phyloP scores from a whole-genome alignment of 352 stramenopile genomes.

The Globisporangium mamillatum region DNA sequence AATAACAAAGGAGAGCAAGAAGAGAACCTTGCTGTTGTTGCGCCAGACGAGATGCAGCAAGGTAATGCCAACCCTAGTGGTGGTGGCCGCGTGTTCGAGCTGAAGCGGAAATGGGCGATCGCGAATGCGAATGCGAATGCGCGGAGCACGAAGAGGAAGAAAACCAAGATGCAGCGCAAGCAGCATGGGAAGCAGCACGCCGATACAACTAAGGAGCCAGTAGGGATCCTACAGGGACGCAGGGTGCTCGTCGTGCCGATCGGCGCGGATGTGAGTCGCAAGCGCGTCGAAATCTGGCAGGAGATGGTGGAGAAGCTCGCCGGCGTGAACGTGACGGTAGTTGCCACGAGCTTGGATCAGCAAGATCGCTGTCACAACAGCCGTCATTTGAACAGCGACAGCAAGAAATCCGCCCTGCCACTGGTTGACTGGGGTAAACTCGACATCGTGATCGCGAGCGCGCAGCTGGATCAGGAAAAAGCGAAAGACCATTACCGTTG shows the following conservation, averaged over 20 bases:
- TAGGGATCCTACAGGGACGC: constrained; percentile 30
- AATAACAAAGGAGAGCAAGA: background rate
- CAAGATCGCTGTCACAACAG: constrained; percentile 1
- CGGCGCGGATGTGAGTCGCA: constrained; percentile 62
- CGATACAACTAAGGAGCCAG: background rate
- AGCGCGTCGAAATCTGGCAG: constrained; percentile 59
- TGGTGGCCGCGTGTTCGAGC: background rate
- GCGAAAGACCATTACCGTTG: constrained; percentile 28
- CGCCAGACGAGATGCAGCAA: background rate
- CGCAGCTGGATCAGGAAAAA: constrained; percentile 36
- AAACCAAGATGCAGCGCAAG: constrained; percentile 13
- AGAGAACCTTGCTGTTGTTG: background rate
- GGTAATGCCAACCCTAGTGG: too few relatives aligned
- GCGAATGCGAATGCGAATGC: background rate
- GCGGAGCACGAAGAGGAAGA: background rate
- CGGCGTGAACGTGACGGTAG: constrained; percentile 19
- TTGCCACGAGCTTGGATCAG: background rate
- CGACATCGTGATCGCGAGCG: constrained; percentile 47
- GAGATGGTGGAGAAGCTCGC: constrained; percentile 55
- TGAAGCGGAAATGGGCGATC: constrained; percentile 1
- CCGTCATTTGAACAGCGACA: background rate
- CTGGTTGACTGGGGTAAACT: constrained; percentile 41
- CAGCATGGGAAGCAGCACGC: constrained; percentile 14
- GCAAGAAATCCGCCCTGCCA: background rate
- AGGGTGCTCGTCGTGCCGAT: constrained; percentile 52